phyloP scores from a whole-genome alignment of 2,329 filamentous ascomycete species.

The Fusarium domesticum region DNA sequence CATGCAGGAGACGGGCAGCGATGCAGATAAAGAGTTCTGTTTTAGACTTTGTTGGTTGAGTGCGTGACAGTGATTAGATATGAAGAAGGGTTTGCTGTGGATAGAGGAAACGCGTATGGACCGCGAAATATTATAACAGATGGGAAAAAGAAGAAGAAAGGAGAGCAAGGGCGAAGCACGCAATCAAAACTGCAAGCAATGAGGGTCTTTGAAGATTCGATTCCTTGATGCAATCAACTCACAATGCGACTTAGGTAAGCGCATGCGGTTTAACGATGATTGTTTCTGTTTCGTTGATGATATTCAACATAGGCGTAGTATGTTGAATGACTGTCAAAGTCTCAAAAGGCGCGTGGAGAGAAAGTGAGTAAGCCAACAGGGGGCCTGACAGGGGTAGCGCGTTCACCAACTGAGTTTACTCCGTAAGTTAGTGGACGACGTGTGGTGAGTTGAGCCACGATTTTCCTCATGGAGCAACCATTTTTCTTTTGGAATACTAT shows the following conservation, averaged over 20 bases:
- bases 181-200: neutral
- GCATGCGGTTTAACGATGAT: slow-evolving; percentile 5
- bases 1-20: neutral
- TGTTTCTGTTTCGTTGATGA: slow-evolving; percentile 16
- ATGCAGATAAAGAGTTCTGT: neutral
- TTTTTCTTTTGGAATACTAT: too few relatives aligned
- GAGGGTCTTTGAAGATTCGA: too few relatives aligned
- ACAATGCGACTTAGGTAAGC: too few relatives aligned
- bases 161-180: neutral
- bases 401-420: slow-evolving; percentile 17
- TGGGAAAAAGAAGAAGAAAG: neutral
- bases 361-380: slow-evolving; percentile 13
- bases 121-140: neutral
- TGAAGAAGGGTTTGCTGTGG: neutral
- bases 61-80: neutral
- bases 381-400: slow-evolving; percentile 19
- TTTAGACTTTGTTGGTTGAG: neutral
- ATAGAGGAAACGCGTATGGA: neutral
- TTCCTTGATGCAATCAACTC: too few relatives aligned
- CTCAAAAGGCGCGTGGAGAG: slow-evolving; percentile 21
- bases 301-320: slow-evolving; percentile 15
- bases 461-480: slow-evolving; percentile 5
- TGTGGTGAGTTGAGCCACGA: neutral
- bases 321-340: slow-evolving; percentile 16
- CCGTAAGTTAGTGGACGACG: too few relatives aligned